Evolutionary conservation across 768 basidiomycete species (phyloP), one percentile per base, ranked within the genome.

Genomic region (Mycena haematopus): DNA sequence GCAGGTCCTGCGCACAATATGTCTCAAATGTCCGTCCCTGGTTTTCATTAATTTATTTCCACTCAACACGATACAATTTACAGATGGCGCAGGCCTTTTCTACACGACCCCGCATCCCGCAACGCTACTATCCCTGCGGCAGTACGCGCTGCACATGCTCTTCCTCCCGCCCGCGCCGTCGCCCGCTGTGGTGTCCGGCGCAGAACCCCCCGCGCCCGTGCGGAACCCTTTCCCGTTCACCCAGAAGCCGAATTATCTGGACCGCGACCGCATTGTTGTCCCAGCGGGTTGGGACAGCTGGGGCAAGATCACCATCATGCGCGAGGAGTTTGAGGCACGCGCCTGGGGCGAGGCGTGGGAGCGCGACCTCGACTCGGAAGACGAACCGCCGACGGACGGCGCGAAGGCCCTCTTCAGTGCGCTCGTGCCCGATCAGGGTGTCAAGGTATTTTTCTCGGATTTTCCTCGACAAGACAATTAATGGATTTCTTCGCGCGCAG

Each of bases 281-380:
- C 97, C 96, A 1, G 86, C 93, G 2, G 97, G 97, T 1, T 99
- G 97, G 97, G 97, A 99, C 72, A 93, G 92, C 67, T 97, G 94
- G 92, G 95, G 96, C 0, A 99, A 98, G 79, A 96, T 98, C 60
- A 80, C 83, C 2, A 90, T 98, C 1, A 77, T 99, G 57, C 79
- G 95, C 58, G 97, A 99, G 42, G 92, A 92, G 0, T 99, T 98
- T 69, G 95, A 97, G 56, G 87, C 92, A 1, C 88, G 86, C 63
- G 71, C 79, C 50, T 91, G 89, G 87, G 90, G 88, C 4, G 90
- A 91, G 60, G 90, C 87, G 42, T 93, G 88, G 89, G 91, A 92
- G 65, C 77, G 79, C 40, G 92, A 94, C 66, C 73, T 94, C 15
- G 84, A 81, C 3, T 76, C 77, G 19, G 80, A 76, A 17, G 82